phyloP scores from a whole-genome alignment of 1,284 basidiomycete species.

The Amylostereum areolatum region DNA sequence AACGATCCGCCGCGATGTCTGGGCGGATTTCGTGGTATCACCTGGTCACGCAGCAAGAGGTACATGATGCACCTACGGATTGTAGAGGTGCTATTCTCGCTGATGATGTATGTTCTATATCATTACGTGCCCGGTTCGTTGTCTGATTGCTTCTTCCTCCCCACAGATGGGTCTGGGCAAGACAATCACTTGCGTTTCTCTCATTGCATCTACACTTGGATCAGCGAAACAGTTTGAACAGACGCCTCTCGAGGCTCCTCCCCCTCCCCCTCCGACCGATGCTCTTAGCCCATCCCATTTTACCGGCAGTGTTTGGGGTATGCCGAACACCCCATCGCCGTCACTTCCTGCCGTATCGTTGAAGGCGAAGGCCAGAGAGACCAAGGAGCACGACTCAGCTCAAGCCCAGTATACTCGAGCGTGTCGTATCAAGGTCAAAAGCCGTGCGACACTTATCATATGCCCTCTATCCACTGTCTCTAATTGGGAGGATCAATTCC shows the following conservation, averaged over 20 bases:
- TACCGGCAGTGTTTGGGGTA: constrained; percentile 75
- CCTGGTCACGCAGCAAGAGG: constrained; percentile 79
- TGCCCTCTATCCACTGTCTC: constrained; percentile 95
- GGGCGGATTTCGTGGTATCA: constrained; percentile 66
- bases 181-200: constrained; percentile 89
- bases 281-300: constrained; percentile 60
- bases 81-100: constrained; percentile 90
- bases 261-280: constrained; percentile 33
- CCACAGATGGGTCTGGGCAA: constrained; percentile 95
- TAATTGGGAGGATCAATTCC: constrained; percentile 98
- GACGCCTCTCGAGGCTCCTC: constrained; percentile 39
- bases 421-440: constrained; percentile 72
- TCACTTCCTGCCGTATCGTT: constrained; percentile 22
- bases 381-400: constrained; percentile 57
- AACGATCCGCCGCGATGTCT: constrained; percentile 45
- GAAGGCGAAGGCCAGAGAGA: constrained; percentile 60
- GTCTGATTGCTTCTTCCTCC: constrained; percentile 5
- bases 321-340: constrained; percentile 46
- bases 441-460: constrained; percentile 91
- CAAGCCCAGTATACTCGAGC: constrained; percentile 65
- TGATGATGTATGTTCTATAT: constrained; percentile 73
- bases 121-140: constrained; percentile 7
- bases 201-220: constrained; percentile 81
- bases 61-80: constrained; percentile 63
- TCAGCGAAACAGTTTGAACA: constrained; percentile 69